phyloP scores from a whole-genome alignment of 768 basidiomycete genomes.

The Phylloporus arenicola region DNA sequence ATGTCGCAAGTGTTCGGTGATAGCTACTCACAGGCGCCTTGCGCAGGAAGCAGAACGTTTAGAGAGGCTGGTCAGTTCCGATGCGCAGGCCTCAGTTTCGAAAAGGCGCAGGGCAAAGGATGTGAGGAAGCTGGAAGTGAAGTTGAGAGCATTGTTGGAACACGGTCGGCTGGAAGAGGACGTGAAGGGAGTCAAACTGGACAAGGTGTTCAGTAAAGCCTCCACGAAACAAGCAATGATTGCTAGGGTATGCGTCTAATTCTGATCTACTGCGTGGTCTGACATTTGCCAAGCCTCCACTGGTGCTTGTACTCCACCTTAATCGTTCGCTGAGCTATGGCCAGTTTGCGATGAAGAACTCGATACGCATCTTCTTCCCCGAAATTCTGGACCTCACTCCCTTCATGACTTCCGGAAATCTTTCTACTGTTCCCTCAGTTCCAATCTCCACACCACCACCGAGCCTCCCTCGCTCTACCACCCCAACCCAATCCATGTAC shows the following conservation, averaged over 20 bases:
- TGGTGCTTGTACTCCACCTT: slow-evolving; percentile 81
- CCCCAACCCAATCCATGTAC: slow-evolving; percentile 52
- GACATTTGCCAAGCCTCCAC: slow-evolving; percentile 59
- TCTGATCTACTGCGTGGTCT: slow-evolving; percentile 9
- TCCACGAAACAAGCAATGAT: slow-evolving; percentile 92
- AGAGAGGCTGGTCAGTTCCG: slow-evolving; percentile 30
- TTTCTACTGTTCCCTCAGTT: slow-evolving; percentile 62
- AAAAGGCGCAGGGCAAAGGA: slow-evolving; percentile 76
- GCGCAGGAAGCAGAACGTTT: slow-evolving; percentile 57
- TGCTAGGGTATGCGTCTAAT: slow-evolving; percentile 53
- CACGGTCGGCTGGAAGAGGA: slow-evolving; percentile 82
- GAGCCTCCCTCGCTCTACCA: slow-evolving; percentile 42
- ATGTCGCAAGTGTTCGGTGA: slow-evolving; percentile 86
- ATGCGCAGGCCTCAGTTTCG: slow-evolving; percentile 51
- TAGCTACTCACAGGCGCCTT: slow-evolving; percentile 67
- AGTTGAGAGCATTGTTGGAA: slow-evolving; percentile 59
- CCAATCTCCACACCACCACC: slow-evolving; percentile 66
- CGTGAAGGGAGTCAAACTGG: slow-evolving; percentile 72
- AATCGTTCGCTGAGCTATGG: slow-evolving; percentile 88
- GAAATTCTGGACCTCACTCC: slow-evolving; percentile 86
- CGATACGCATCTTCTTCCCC: slow-evolving; percentile 73
- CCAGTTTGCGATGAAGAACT: slow-evolving; percentile 75
- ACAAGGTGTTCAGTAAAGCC: slow-evolving; percentile 66
- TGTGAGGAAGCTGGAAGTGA: slow-evolving; percentile 55
- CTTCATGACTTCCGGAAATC: slow-evolving; percentile 76